Percentiles rank a stretch among this genome's conserved stretches.
Conservation (phyloP, 768 basidiomycete species). For the Leucocoprinus leucothites region DNA sequence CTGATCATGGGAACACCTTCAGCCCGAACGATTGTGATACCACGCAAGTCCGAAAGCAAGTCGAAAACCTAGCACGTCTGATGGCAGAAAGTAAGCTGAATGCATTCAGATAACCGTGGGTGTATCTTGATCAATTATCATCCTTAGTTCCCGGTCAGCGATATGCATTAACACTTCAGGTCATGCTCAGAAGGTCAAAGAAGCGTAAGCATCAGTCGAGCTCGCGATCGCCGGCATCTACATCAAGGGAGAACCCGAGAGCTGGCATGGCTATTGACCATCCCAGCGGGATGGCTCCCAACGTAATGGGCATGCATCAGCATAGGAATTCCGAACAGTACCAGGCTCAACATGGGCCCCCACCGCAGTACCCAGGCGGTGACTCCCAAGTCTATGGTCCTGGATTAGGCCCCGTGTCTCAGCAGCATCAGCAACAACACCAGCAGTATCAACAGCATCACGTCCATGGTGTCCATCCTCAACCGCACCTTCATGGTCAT, state of each 20-base stretch:
- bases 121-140: background rate
- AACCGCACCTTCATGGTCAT: constrained; percentile 9
- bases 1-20: background rate
- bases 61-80: constrained; percentile 73
- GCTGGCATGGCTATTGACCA: constrained; percentile 46
- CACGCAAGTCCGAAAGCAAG: constrained; percentile 66
- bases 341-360: constrained; percentile 55
- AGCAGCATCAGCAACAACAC: constrained; percentile 17
- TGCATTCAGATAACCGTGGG: background rate
- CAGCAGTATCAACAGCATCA: constrained; percentile 11
- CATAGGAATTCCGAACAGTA: constrained; percentile 47
- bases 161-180: constrained; percentile 84
- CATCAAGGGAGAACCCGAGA: constrained; percentile 18
- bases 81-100: constrained; percentile 70
- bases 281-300: constrained; percentile 23
- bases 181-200: constrained; percentile 81
- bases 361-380: constrained; percentile 25
- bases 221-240: constrained; percentile 58
- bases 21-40: constrained; percentile 86
- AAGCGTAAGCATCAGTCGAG: constrained; percentile 54
- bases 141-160: constrained; percentile 83
- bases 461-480: constrained; percentile 5
- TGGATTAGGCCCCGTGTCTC: background rate
- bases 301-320: constrained; percentile 26
- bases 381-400: constrained; percentile 26